Percentiles rank a stretch among this genome's conserved stretches.
These are phyloP conservation scores for Bothriochloa decipiens DNA, from an alignment of 176 grass and related monocot genomes.

Conservation along the genomic window DNA sequence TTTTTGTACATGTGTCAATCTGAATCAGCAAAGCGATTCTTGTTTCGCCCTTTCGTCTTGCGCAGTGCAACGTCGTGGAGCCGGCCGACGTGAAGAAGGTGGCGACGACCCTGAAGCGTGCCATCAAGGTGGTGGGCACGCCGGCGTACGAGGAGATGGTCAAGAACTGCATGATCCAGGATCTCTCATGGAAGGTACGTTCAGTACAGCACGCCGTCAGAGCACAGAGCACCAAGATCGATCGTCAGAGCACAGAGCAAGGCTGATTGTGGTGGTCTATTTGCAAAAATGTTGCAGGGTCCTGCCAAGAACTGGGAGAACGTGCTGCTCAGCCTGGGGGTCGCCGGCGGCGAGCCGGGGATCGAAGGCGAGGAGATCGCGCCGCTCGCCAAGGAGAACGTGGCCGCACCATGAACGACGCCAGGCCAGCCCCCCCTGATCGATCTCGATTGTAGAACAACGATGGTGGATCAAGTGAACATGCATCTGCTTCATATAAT, in stretches of 20 bases:
- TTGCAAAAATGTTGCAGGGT: conserved; percentile 38
- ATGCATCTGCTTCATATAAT: neutral
- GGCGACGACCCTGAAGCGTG: conserved; percentile 63
- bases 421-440: too few relatives aligned
- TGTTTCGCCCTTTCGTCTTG: neutral
- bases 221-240: too few relatives aligned
- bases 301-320: conserved; percentile 90
- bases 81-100: conserved; percentile 70
- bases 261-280: neutral
- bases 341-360: conserved; percentile 62
- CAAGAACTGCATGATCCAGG: conserved; percentile 89
- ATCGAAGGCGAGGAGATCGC: conserved; percentile 76
- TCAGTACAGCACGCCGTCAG: neutral
- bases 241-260: neutral
- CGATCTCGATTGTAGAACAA: neutral
- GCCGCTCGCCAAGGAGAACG: conserved; percentile 84
- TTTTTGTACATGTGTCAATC: neutral
- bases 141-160: conserved; percentile 68
- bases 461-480: neutral
- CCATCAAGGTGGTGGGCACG: conserved; percentile 66
- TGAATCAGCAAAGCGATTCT: neutral
- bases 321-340: conserved; percentile 57
- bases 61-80: conserved; percentile 67
- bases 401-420: conserved; percentile 71
- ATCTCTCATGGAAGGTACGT: conserved; percentile 93